phyloP scores from a whole-genome alignment of 2,329 filamentous ascomycete genomes.

The Neonectria neomacrospora region DNA sequence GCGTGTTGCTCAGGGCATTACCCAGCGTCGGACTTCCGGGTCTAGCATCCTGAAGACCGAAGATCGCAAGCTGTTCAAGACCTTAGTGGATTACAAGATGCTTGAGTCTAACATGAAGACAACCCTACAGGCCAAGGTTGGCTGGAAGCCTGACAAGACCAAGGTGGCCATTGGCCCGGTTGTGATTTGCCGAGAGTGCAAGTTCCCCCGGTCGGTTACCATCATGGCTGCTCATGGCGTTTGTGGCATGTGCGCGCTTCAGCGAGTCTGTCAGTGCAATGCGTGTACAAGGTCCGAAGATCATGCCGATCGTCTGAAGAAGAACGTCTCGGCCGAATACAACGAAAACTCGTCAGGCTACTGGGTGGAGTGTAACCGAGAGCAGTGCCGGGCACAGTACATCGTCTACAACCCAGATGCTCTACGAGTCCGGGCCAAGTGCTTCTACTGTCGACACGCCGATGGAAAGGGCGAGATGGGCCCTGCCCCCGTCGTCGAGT shows the following conservation, averaged over 20 bases:
- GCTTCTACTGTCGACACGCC: slow-evolving; percentile 57
- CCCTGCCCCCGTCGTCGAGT: slow-evolving; percentile 56
- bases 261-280: slow-evolving; percentile 34
- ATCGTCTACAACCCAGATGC: slow-evolving; percentile 57
- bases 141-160: slow-evolving; percentile 59
- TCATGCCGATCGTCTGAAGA: slow-evolving; percentile 34
- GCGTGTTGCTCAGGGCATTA: slow-evolving; percentile 42
- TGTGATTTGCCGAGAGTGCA: slow-evolving; percentile 54
- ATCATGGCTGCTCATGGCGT: slow-evolving; percentile 54
- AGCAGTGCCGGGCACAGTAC: slow-evolving; percentile 59
- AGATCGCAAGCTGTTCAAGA: slow-evolving; percentile 57
- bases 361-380: slow-evolving; percentile 61
- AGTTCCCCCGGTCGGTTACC: slow-evolving; percentile 60
- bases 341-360: slow-evolving; percentile 46
- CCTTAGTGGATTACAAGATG: slow-evolving; percentile 58
- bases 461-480: slow-evolving; percentile 23
- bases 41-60: slow-evolving; percentile 46
- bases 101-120: slow-evolving; percentile 59
- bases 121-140: slow-evolving; percentile 54
- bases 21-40: slow-evolving; percentile 21
- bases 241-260: slow-evolving; percentile 56
- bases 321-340: slow-evolving; percentile 48
- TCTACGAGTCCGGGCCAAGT: slow-evolving; percentile 59
- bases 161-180: slow-evolving; percentile 56
- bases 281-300: slow-evolving; percentile 38